A percentile compares a stretch with the other conserved stretches of the same genome.
Conservation (phyloP, 2,329 filamentous ascomycete species). For the Orbilia javanica region DNA sequence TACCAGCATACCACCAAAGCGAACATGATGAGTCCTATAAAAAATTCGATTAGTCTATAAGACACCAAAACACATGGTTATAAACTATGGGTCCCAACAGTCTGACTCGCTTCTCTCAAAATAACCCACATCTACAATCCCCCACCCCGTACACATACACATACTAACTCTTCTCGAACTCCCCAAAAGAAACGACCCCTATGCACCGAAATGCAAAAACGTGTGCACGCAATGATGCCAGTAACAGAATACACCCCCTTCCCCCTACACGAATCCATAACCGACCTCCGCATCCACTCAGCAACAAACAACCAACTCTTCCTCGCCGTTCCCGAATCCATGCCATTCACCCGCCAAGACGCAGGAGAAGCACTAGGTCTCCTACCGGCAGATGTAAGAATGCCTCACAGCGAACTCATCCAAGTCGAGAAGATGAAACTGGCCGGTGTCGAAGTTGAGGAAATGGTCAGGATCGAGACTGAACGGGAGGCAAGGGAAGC, state of each 20-base stretch:
- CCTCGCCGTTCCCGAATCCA: conserved; percentile 61
- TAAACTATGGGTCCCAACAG: conserved; percentile 60
- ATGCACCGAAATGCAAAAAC: conserved; percentile 58
- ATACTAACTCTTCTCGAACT: background rate
- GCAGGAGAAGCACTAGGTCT: conserved; percentile 65
- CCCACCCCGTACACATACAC: background rate
- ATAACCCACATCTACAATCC: conserved; percentile 8
- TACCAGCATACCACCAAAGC: background rate
- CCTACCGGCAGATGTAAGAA: conserved; percentile 73
- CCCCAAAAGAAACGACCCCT: conserved; percentile 39
- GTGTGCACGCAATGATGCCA: conserved; percentile 62
- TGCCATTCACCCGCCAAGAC: conserved; percentile 61
- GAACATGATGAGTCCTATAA: conserved; percentile 61
- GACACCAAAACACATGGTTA: conserved; percentile 61
- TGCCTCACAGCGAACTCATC: conserved; percentile 75
- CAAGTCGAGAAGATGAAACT: conserved; percentile 69
- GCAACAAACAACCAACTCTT: conserved; percentile 61
- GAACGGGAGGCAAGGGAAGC: conserved; percentile 65
- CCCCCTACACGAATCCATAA: conserved; percentile 66
- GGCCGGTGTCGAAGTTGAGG: conserved; percentile 64
- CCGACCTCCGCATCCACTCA: conserved; percentile 61
- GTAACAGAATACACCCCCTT: conserved; percentile 43
- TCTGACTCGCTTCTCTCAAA: conserved; percentile 38
- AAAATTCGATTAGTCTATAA: conserved; percentile 62
- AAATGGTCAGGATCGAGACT: conserved; percentile 63